Evolutionary conservation across 306 rosid genomes (phyloP).

Genomic region (Cucumis hystrix): DNA sequence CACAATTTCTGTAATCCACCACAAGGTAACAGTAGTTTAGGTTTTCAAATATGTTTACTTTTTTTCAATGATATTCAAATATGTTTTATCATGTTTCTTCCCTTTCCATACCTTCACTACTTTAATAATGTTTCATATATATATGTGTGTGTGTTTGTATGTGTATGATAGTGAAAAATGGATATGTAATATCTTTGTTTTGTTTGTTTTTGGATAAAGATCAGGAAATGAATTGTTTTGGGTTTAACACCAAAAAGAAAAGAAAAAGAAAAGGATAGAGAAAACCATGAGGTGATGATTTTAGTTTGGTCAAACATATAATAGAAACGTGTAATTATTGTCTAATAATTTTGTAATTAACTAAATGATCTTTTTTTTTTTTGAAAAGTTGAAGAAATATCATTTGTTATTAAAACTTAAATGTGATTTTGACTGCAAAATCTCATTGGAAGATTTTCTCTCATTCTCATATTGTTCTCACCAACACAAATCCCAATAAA

Average conservation of each 20-base stretch:
- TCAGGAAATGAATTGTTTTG: not conserved
- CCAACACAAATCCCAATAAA: not conserved
- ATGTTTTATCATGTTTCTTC: not conserved
- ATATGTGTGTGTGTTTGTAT: no score
- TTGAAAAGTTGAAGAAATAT: not conserved
- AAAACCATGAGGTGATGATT: not conserved
- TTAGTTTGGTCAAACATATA: not conserved
- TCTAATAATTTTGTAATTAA: not conserved
- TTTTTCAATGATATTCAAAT: no score
- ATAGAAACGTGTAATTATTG: not conserved
- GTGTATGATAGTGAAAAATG: no score
- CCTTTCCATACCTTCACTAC: not conserved
- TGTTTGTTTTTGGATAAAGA: not conserved
- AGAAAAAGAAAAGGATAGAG: no score
- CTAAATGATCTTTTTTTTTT: not conserved
- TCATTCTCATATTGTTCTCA: not conserved
- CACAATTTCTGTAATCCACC: not conserved
- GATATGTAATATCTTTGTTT: no score
- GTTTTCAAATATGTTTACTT: not conserved
- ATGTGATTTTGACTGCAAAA: not conserved
- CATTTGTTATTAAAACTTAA: not conserved
- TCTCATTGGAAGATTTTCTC: not conserved
- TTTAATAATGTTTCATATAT: not conserved
- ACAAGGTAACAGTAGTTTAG: constrained; percentile 2
- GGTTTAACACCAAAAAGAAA: not conserved